phyloP scores from a whole-genome alignment of 2,329 filamentous ascomycete genomes.

The Pochonia chlamydosporia region DNA sequence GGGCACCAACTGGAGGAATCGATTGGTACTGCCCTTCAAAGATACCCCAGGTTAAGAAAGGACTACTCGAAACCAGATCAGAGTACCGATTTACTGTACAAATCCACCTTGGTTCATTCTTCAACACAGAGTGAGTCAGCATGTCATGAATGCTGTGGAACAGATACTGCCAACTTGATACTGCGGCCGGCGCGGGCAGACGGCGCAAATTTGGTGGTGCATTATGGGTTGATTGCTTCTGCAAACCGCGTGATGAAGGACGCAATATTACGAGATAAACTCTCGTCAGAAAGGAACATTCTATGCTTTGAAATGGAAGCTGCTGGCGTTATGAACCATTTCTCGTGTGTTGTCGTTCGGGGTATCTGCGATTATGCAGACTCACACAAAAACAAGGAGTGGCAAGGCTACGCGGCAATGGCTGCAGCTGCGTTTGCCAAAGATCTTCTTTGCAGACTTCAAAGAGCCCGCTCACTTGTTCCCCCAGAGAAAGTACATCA shows the following conservation, averaged over 20 bases:
- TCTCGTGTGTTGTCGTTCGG: constrained; percentile 19
- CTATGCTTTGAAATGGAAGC: constrained; percentile 22
- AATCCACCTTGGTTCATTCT: constrained; percentile 4
- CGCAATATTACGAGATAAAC: constrained; percentile 17
- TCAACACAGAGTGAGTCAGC: constrained; percentile 6
- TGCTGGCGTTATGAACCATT: constrained; percentile 17
- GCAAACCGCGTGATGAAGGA: constrained; percentile 16
- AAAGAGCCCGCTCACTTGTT: too few relatives aligned
- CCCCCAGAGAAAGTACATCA: constrained; percentile 4
- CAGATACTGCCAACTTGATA: constrained; percentile 1
- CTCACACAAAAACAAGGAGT: constrained; percentile 23
- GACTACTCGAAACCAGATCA: constrained; percentile 9
- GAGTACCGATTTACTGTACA: constrained; percentile 9
- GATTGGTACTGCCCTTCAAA: not conserved
- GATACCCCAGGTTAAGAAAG: constrained; percentile 6
- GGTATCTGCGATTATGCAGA: constrained; percentile 32
- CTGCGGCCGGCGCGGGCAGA: not conserved
- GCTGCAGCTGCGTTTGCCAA: constrained; percentile 22
- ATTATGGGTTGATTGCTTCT: constrained; percentile 11
- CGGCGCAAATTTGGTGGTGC: constrained; percentile 9
- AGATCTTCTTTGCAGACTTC: constrained; percentile 14
- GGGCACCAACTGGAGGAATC: not conserved
- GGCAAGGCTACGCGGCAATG: constrained; percentile 23
- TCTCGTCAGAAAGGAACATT: constrained; percentile 11
- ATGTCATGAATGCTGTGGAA: constrained; percentile 4